Percentiles rank a stretch among this genome's conserved stretches.
Evolutionary conservation across 371 early-diverging fungal species (phyloP).

Genomic region (Circinella minor): DNA sequence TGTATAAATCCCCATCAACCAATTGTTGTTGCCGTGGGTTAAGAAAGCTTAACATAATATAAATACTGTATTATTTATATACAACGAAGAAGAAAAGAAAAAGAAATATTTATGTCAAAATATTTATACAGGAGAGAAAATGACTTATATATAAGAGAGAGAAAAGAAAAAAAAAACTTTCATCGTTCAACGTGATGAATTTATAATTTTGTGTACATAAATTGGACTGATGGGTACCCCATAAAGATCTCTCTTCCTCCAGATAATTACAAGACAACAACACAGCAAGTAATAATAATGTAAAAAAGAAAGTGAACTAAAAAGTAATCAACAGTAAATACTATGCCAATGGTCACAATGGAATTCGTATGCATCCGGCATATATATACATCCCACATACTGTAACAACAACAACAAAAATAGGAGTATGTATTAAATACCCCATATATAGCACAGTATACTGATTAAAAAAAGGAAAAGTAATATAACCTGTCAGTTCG

Average conservation of each 20-base stretch:
- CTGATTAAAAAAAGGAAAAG: too few relatives aligned
- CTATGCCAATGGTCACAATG: conserved; percentile 7
- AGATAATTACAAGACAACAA: not conserved
- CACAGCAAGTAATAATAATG: not conserved
- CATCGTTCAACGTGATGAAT: not conserved
- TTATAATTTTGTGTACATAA: too few relatives aligned
- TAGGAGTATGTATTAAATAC: too few relatives aligned
- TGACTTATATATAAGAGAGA: too few relatives aligned
- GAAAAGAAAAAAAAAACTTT: not conserved
- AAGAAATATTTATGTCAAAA: not conserved
- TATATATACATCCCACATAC: not conserved
- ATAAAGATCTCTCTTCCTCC: not conserved
- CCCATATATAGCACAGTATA: too few relatives aligned
- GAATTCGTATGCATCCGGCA: conserved; percentile 1
- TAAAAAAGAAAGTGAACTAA: too few relatives aligned
- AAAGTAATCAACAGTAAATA: not conserved
- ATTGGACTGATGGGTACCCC: not conserved
- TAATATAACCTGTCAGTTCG: too few relatives aligned
- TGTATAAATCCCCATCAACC: not conserved
- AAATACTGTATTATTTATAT: not conserved
- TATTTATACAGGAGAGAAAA: too few relatives aligned
- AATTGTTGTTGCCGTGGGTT: not conserved
- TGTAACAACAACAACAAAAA: too few relatives aligned
- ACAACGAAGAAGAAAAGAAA: not conserved
- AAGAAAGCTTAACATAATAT: conserved; percentile 1